phyloP scores from a whole-genome alignment of 129 eudicot genomes.

The Helianthus annuus region DNA sequence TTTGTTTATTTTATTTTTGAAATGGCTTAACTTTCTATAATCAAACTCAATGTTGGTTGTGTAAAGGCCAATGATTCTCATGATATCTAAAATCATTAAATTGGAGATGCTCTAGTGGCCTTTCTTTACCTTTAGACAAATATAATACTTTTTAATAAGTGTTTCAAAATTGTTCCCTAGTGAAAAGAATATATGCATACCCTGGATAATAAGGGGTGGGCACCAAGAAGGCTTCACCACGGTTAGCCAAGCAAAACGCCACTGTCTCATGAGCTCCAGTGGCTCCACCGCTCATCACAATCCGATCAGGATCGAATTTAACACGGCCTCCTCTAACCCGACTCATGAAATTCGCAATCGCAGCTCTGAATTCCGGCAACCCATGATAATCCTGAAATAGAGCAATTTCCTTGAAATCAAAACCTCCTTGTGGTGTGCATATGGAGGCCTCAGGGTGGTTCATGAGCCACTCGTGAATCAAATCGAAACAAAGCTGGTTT shows the following conservation, averaged over 20 bases:
- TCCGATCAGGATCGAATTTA: conserved; percentile 62
- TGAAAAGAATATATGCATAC: conserved; percentile 36
- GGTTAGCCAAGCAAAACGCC: conserved; percentile 83
- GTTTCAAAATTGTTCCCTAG: background rate
- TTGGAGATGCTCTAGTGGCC: background rate
- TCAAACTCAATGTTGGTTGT: too few relatives aligned
- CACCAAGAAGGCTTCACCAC: conserved; percentile 80
- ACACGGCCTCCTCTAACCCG: conserved; percentile 62
- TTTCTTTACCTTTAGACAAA: background rate
- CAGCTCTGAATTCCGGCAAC: conserved; percentile 45
- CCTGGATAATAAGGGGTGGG: conserved; percentile 90
- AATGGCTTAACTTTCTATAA: too few relatives aligned
- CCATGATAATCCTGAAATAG: conserved; percentile 59
- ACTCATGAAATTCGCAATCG: conserved; percentile 72
- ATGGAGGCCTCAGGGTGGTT: conserved; percentile 46
- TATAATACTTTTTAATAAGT: background rate
- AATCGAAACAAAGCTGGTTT: conserved; percentile 48
- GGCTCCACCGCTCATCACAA: conserved; percentile 89
- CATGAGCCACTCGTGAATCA: conserved; percentile 43
- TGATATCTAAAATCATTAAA: background rate
- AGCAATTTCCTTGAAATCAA: conserved; percentile 48
- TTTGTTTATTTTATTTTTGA: too few relatives aligned
- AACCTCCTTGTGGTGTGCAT: conserved; percentile 39
- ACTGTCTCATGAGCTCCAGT: conserved; percentile 82
- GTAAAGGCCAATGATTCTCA: background rate